phyloP scores from a whole-genome alignment of 257 asterid species.

The Gentiana macrophylla region DNA sequence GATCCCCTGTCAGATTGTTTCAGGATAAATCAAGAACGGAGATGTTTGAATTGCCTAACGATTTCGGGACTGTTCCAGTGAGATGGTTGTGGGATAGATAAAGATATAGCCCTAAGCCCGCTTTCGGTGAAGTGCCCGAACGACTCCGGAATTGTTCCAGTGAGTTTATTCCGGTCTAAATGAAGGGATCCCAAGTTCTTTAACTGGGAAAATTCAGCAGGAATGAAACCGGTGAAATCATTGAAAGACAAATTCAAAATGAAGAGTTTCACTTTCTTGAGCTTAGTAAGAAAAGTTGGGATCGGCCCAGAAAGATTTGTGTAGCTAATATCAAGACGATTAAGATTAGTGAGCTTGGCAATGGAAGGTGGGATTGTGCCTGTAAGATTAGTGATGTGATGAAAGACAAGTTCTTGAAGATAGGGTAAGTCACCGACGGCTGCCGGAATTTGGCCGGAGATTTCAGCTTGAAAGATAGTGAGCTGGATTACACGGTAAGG shows the following conservation, averaged over 20 bases:
- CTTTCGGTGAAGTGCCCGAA: slow-evolving; percentile 26
- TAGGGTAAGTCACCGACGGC: slow-evolving; percentile 2
- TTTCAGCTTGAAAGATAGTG: slow-evolving; percentile 24
- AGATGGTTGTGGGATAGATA: slow-evolving; percentile 50
- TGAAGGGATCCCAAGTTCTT: slow-evolving; percentile 19
- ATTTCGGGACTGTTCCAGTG: slow-evolving; percentile 37
- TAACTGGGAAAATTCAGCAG: slow-evolving; percentile 26
- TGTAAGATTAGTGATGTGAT: too few relatives aligned
- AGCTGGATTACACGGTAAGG: slow-evolving; percentile 31
- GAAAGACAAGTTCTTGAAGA: slow-evolving; percentile 36
- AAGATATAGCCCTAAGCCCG: slow-evolving; percentile 24
- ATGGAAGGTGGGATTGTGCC: slow-evolving; percentile 5
- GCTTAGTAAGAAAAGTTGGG: slow-evolving; percentile 30
- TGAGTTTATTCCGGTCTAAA: slow-evolving; percentile 38
- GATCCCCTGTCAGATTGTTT: slow-evolving; percentile 48
- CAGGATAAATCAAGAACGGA: slow-evolving; percentile 27
- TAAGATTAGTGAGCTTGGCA: too few relatives aligned
- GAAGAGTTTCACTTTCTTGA: slow-evolving; percentile 11
- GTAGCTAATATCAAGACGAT: not conserved
- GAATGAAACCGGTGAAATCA: slow-evolving; percentile 33
- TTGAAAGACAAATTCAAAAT: slow-evolving; percentile 32
- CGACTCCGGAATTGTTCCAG: slow-evolving; percentile 38
- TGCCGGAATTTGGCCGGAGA: slow-evolving; percentile 38
- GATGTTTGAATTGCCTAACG: slow-evolving; percentile 23
- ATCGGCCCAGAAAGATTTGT: slow-evolving; percentile 49